Conservation (phyloP, 2,329 filamentous ascomycete species). For the Tolypocladium sp. region DNA sequence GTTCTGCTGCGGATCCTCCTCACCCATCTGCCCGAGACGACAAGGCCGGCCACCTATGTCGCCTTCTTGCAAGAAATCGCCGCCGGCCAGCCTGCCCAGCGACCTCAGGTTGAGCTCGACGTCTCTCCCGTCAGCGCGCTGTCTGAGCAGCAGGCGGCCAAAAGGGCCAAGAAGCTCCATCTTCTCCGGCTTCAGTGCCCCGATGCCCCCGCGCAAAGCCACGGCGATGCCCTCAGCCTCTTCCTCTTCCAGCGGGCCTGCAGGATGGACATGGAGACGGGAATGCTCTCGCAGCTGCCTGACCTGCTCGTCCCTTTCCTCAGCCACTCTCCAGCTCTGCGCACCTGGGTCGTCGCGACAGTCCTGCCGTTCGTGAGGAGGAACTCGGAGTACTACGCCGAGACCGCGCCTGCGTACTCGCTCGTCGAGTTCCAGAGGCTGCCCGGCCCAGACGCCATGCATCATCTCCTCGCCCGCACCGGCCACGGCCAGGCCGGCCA, state of each 20-base stretch:
- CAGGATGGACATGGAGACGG: conserved; percentile 61
- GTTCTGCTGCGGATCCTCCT: conserved; percentile 65
- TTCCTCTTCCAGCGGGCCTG: conserved; percentile 63
- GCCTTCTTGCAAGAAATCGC: conserved; percentile 51
- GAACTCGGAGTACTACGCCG: conserved; percentile 60
- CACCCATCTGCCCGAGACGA: conserved; percentile 66
- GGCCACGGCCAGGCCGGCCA: conserved; percentile 28
- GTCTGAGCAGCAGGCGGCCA: conserved; percentile 54
- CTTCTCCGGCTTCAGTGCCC: conserved; percentile 48
- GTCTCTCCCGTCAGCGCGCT: conserved; percentile 45
- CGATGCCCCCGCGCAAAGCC: conserved; percentile 34
- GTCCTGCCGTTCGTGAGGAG: conserved; percentile 61
- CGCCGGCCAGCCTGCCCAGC: conserved; percentile 32
- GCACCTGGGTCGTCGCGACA: conserved; percentile 59
- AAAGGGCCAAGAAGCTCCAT: conserved; percentile 52
- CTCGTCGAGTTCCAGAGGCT: conserved; percentile 56
- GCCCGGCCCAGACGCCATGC: conserved; percentile 48
- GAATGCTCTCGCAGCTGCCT: conserved; percentile 60
- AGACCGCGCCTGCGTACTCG: conserved; percentile 36
- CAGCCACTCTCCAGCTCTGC: conserved; percentile 48
- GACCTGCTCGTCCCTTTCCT: conserved; percentile 62
- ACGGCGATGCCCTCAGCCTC: conserved; percentile 45
- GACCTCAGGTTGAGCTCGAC: conserved; percentile 40
- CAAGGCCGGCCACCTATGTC: conserved; percentile 54
- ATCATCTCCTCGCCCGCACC: conserved; percentile 52